phyloP scores from a whole-genome alignment of 257 asterid genomes.

The Datura wrightii region DNA sequence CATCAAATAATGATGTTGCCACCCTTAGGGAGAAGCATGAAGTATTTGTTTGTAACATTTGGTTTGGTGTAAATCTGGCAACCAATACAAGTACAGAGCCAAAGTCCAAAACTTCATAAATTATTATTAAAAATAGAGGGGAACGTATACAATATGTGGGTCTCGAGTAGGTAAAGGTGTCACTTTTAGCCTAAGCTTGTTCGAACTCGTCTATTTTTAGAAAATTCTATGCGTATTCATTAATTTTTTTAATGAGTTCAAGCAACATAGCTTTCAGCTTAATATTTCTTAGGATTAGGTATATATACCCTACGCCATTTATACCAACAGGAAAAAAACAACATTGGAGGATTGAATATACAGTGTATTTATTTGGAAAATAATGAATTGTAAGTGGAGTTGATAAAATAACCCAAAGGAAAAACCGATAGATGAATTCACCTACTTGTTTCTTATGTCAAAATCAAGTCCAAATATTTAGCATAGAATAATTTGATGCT shows the following conservation, averaged over 20 bases:
- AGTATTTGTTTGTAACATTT: neutral
- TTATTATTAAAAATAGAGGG: neutral
- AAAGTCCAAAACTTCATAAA: neutral
- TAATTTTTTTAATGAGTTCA: too few relatives aligned
- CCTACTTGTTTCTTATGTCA: too few relatives aligned
- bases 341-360: neutral
- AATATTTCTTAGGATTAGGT: neutral
- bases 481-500: too few relatives aligned
- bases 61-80: slow-evolving; percentile 16
- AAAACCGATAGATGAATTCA: too few relatives aligned
- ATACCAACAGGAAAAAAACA: neutral
- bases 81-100: neutral
- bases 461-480: too few relatives aligned
- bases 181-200: neutral
- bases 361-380: too few relatives aligned
- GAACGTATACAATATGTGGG: neutral
- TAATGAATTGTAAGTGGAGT: too few relatives aligned
- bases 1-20: neutral
- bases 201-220: too few relatives aligned
- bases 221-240: too few relatives aligned
- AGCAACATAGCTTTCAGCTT: too few relatives aligned
- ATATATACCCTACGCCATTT: neutral
- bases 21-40: neutral
- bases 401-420: too few relatives aligned
- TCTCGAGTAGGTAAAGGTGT: neutral